Conservation (phyloP, 2,329 filamentous ascomycete genomes). For the Blumeria graminis region DNA sequence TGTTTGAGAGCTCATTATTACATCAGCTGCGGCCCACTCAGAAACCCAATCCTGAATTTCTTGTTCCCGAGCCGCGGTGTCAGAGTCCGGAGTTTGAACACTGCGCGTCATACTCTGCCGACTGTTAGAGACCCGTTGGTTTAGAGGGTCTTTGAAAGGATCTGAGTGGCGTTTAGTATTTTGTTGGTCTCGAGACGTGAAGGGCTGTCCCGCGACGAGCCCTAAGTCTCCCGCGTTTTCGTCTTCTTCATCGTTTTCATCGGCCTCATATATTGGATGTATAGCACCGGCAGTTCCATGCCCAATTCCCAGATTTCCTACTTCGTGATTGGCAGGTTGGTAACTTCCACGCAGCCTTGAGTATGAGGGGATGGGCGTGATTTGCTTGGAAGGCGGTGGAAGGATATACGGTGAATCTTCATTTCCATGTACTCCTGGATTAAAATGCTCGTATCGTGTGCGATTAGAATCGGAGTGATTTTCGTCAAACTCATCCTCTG, state of each 20-base stretch:
- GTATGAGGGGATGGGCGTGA: slow-evolving; percentile 17
- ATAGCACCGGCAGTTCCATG: slow-evolving; percentile 27
- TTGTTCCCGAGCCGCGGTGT: slow-evolving; percentile 12
- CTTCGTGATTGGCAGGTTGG: slow-evolving; percentile 20
- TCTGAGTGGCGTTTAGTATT: slow-evolving; percentile 8
- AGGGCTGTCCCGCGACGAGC: slow-evolving; percentile 7
- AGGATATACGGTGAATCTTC: slow-evolving; percentile 5
- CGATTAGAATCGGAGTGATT: slow-evolving; percentile 11
- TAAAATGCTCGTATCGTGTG: slow-evolving; percentile 11
- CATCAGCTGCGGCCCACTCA: slow-evolving; percentile 16
- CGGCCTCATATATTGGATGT: slow-evolving; percentile 39
- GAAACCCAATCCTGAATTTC: slow-evolving; percentile 17
- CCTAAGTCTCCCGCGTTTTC: slow-evolving; percentile 4
- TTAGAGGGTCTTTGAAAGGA: slow-evolving; percentile 12
- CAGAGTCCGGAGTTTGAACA: slow-evolving; percentile 7
- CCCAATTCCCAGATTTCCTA: slow-evolving; percentile 16
- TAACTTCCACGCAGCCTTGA: slow-evolving; percentile 15
- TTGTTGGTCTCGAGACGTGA: slow-evolving; percentile 1
- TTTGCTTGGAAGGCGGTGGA: slow-evolving; percentile 7
- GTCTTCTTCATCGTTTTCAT: slow-evolving; percentile 19
- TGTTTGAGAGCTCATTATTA: slow-evolving; percentile 12
- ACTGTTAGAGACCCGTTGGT: not conserved
- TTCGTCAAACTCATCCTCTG: slow-evolving; percentile 4
- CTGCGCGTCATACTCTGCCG: slow-evolving; percentile 1
- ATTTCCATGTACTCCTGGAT: slow-evolving; percentile 6